Base-by-base conservation (phyloP, 2,329 filamentous ascomycete genomes). In the Microcyclospora pomicola region DNA sequence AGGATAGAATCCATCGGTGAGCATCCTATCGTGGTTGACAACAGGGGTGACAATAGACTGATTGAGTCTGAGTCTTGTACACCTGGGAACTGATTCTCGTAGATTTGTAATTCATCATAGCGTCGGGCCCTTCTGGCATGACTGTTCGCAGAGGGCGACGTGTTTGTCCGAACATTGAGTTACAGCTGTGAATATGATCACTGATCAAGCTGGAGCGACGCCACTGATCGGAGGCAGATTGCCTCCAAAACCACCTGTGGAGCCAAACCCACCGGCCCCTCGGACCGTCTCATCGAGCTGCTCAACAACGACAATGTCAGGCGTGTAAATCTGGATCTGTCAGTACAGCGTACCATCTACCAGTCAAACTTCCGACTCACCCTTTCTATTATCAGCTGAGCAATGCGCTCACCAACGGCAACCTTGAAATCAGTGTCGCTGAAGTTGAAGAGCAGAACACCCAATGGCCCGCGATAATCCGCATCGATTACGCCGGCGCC, bases 401-500 rank as follows among this genome's bases (percentile, higher is more conserved):
- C 92, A 54, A 98, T 69, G 37, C 91, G 80, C 62, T 98, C 91
- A 35, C 88, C 88, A 56, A 81, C 77, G 54, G 80, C 80, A 48
- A 98, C 69, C 33, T 65, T 69, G 56, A 92, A 96, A 59, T 94
- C 86, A 31, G 65, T 64, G 36, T 94, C 86, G 36, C 72, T 73
- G 61, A 93, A 80, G 66, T 98, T 98, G 63, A 96, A 96, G 37
- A 98, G 74, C 49, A 98, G 71, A 16, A 98, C 82, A 69, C 92
- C 94, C 53, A 98, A 80, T 49, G 82, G 82, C 14, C 91, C 91
- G 28, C 91, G 75, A 68, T 98, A 98, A 63, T 98, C 91, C 27
- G 88, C 87, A 61, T 98, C 91, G 52, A 98, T 96, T 47, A 98
- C 91, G 38, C 91, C 91, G 0, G 91, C 91, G 45, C 92, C 86